A percentile compares a stretch with the other conserved stretches of the same genome.
phyloP scores from a whole-genome alignment of 192 early-diverging fungal species.

The Linnemannia schmuckeri region DNA sequence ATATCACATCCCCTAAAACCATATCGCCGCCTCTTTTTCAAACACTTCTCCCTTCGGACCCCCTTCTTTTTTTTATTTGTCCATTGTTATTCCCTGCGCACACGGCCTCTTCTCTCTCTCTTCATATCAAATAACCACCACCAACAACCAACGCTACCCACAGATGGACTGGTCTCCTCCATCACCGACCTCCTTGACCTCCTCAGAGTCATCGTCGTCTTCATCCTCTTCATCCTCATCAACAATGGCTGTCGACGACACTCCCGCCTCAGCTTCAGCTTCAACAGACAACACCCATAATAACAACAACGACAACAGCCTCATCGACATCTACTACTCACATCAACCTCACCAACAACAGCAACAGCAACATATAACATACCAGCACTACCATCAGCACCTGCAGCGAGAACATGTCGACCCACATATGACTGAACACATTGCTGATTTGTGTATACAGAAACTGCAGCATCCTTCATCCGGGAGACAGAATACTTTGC shows the following conservation, averaged over 20 bases:
- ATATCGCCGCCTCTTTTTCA: background rate
- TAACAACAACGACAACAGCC: background rate
- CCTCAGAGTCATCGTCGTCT: background rate
- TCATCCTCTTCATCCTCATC: background rate
- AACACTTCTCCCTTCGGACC: background rate
- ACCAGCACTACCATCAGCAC: background rate
- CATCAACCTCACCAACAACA: background rate
- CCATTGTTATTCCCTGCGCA: background rate
- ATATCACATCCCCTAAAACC: background rate
- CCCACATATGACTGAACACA: slow-evolving; percentile 22
- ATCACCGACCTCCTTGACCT: background rate
- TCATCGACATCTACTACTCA: background rate
- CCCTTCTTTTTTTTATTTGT: background rate
- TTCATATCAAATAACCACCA: background rate
- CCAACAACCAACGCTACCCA: background rate
- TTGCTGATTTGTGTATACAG: slow-evolving; percentile 29
- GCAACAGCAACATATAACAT: background rate
- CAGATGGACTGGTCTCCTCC: slow-evolving; percentile 9
- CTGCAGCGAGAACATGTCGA: slow-evolving; percentile 22
- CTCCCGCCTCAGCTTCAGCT: background rate
- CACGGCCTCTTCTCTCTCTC: background rate
- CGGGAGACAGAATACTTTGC: slow-evolving; percentile 19
- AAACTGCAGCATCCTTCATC: slow-evolving; percentile 41
- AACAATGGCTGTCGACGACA: background rate
- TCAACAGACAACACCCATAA: background rate